Percentiles rank a stretch among this genome's conserved stretches.
Evolutionary conservation across 352 stramenopile species (phyloP).

Genomic region (Pythium scleroteichum): DNA sequence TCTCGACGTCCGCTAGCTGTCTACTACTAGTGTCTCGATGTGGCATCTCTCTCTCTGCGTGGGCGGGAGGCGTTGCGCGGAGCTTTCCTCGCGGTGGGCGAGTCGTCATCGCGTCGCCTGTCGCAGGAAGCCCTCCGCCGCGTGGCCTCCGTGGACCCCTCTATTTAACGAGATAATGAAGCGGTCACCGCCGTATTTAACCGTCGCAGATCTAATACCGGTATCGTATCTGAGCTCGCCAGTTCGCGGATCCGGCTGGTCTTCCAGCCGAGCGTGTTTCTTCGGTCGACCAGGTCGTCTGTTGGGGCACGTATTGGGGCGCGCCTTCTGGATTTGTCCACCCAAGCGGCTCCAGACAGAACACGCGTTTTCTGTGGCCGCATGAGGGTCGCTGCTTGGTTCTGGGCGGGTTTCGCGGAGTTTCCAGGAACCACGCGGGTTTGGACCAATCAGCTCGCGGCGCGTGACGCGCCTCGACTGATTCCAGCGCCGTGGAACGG

Average conservation of each 20-base stretch:
- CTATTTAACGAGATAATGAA: constrained; percentile 4
- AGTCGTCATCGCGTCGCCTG: background rate
- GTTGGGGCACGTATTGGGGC: no score
- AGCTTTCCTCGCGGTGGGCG: no score
- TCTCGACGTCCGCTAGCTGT: constrained; percentile 9
- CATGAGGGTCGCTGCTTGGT: background rate
- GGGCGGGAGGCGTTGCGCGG: no score
- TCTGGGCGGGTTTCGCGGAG: background rate
- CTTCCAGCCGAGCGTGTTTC: no score
- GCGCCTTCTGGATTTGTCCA: no score
- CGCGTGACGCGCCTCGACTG: background rate
- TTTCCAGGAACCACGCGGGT: background rate
- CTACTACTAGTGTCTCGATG: background rate
- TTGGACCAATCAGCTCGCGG: background rate
- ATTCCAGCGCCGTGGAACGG: background rate
- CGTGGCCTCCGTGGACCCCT: background rate
- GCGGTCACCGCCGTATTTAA: no score
- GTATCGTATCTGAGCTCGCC: no score
- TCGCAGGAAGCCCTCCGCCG: background rate
- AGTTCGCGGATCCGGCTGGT: no score
- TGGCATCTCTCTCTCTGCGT: no score
- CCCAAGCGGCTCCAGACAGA: no score
- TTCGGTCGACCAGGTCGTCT: no score
- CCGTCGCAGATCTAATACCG: no score
- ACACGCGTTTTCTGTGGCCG: background rate